These are phyloP conservation scores for Nemania sp. DNA, from an alignment of 2,329 filamentous ascomycete genomes.

Conservation along the genomic window DNA sequence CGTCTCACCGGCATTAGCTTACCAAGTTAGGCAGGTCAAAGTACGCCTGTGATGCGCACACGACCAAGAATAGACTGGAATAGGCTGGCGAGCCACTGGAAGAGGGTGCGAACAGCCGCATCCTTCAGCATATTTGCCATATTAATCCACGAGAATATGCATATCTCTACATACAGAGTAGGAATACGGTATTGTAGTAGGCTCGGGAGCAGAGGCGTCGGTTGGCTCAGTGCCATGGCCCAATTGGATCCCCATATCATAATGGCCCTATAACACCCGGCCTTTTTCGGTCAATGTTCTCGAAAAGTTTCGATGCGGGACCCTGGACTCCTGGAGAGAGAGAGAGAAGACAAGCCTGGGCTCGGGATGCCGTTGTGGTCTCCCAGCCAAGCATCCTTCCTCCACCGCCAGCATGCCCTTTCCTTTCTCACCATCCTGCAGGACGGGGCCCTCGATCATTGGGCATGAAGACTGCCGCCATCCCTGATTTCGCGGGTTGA, in stretches of 20 bases:
- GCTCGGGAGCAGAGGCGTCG: too few species aligned
- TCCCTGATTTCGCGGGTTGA: slow-evolving; percentile 34
- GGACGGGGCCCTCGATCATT: slow-evolving; percentile 38
- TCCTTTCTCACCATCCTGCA: slow-evolving; percentile 34
- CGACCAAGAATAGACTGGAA: not conserved
- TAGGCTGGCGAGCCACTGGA: not conserved
- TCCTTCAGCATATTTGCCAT: slow-evolving; percentile 19
- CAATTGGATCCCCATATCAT: slow-evolving; percentile 5
- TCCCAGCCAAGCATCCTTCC: slow-evolving; percentile 23
- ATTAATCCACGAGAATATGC: slow-evolving; percentile 9
- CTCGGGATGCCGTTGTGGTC: not conserved
- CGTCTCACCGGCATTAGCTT: slow-evolving; percentile 24
- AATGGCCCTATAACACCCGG: not conserved
- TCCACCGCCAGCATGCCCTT: slow-evolving; percentile 37
- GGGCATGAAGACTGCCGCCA: slow-evolving; percentile 41
- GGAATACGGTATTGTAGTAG: too few species aligned
- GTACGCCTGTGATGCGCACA: not conserved
- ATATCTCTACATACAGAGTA: not conserved
- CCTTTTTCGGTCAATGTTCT: slow-evolving; percentile 3
- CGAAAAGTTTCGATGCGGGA: slow-evolving; percentile 21
- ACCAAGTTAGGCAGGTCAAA: slow-evolving; percentile 29
- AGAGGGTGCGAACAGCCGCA: slow-evolving; percentile 14
- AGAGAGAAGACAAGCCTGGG: too few species aligned
- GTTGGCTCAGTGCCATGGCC: slow-evolving; percentile 11
- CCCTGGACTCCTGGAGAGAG: slow-evolving; percentile 12